Evolutionary conservation across 2,329 filamentous ascomycete genomes (phyloP), one percentile per base, ranked within the genome.

Genomic region (Colletotrichum lentis): DNA sequence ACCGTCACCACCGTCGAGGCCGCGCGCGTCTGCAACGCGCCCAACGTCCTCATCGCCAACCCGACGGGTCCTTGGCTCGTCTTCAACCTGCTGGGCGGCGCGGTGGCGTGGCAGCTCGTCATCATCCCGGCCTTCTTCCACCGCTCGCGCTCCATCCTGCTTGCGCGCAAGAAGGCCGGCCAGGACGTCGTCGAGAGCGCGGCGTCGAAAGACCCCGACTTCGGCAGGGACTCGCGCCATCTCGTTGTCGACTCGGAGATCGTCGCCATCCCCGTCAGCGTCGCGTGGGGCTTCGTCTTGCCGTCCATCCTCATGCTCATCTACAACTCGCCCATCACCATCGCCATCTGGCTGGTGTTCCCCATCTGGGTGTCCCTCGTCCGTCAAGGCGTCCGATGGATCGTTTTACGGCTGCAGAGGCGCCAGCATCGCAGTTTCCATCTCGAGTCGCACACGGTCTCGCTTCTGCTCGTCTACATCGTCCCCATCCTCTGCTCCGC

Each of bases 261-360:
- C 67, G 81, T 88, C 64, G 87, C 88, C 31, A 85, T 87, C 22
- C 84, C 85, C 8, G 71, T 81, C 31, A 82, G 81, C 27, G 81
- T 86, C 0, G 78, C 80, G 0, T 54, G 84, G 11, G 84, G 84
- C 41, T 86, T 79, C 70, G 76, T 83, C 50, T 69, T 83, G 2
- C 84, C 84, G 0, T 81, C 83, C 0, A 46, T 80, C 4, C 67
- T 81, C 41, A 83, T 86, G 80, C 77, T 86, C n/a, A 71, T 77
- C n/a, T 70, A 80, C 55, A 77, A 77, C 56, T 71, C 77, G 0
- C 77, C 81, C 0, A 71, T 71, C 14, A 71, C 78, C 22, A 78
- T 85, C 39, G 71, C 77, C 7, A 63, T 80, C n/a, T 86, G 84
- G 84, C 77, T 86, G 16, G 79, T 85, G 73, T 86, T 85, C 73